phyloP scores from a whole-genome alignment of 495 filamentous ascomycete species.

The Neurospora tetrasperma region DNA sequence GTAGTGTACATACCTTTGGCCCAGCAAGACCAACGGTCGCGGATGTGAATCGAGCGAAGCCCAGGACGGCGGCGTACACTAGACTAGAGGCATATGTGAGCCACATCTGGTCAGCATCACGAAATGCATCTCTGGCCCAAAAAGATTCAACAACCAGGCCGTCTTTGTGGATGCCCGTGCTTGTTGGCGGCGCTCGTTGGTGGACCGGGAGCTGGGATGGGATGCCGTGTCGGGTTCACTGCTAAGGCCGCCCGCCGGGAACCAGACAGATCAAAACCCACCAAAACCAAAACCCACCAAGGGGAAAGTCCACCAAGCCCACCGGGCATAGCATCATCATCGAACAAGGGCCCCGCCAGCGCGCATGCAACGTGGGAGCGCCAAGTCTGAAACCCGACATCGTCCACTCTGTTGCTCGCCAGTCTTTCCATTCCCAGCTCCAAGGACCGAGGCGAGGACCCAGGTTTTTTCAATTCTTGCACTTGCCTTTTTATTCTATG shows the following conservation, averaged over 20 bases:
- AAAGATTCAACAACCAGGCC: neutral
- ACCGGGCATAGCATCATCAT: slow-evolving; percentile 23
- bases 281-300: neutral
- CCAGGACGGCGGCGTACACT: neutral
- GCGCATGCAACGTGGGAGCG: slow-evolving; percentile 21
- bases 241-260: neutral
- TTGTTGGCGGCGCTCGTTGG: neutral
- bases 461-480: neutral
- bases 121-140: neutral
- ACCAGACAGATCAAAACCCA: neutral
- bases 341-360: slow-evolving; percentile 12
- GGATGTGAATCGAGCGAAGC: neutral
- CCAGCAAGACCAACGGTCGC: neutral
- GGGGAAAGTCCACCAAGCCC: neutral
- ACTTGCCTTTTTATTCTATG: neutral
- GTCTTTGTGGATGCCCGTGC: neutral
- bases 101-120: neutral
- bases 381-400: slow-evolving; percentile 15
- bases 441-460: neutral
- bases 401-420: slow-evolving; percentile 3
- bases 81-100: neutral
- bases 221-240: neutral
- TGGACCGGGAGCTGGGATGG: neutral
- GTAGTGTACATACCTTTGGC: too few species aligned
- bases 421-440: neutral